Conservation (phyloP, 2,329 filamentous ascomycete genomes). For the Beauveria asiatica region DNA sequence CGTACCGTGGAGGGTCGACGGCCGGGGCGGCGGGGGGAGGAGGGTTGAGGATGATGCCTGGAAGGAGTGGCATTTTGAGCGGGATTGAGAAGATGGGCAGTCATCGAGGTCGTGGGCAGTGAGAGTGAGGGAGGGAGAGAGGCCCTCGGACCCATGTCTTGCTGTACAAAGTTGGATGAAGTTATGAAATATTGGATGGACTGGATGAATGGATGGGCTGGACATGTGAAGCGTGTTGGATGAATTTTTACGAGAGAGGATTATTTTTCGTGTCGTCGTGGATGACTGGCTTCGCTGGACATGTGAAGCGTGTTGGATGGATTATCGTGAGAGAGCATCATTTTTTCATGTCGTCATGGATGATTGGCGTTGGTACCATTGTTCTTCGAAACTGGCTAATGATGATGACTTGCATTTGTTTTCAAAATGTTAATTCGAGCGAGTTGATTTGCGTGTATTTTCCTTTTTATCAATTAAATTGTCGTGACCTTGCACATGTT, state of each 20-base stretch:
- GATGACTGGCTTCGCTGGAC: too few relatives aligned
- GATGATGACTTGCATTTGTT: neutral
- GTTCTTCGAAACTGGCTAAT: neutral
- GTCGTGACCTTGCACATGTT: too few relatives aligned
- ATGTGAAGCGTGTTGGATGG: too few relatives aligned
- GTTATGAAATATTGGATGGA: neutral
- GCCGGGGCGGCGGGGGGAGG: constrained; percentile 27
- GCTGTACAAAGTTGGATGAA: too few relatives aligned
- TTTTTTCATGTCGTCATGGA: neutral
- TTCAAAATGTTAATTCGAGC: too few relatives aligned
- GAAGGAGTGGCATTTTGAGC: constrained; percentile 62
- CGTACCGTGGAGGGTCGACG: constrained; percentile 25
- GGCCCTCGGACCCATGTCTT: too few relatives aligned
- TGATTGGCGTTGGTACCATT: neutral
- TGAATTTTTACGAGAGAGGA: neutral
- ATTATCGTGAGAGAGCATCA: too few relatives aligned
- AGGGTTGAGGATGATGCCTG: constrained; percentile 29
- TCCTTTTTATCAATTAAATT: too few relatives aligned
- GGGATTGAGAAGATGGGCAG: constrained; percentile 84
- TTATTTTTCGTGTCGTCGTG: neutral
- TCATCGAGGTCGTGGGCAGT: constrained; percentile 35
- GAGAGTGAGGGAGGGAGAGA: neutral
- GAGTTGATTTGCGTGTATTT: too few relatives aligned
- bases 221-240: neutral
- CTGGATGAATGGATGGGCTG: neutral